Conservation (phyloP, 2,329 filamentous ascomycete genomes). For the Botryotinia calthae region DNA sequence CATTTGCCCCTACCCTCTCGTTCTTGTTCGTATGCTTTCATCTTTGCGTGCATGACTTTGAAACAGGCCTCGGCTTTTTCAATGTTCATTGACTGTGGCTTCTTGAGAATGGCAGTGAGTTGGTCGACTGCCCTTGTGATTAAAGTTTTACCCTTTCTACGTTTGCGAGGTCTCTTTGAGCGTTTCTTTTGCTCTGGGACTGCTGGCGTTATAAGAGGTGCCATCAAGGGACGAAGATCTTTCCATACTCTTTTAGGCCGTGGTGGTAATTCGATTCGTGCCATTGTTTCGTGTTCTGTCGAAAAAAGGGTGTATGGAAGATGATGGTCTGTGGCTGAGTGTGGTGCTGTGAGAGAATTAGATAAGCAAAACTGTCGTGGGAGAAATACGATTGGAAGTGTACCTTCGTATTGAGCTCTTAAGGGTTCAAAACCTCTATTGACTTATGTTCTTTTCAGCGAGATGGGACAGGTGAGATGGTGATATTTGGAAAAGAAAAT, state of each 20-base stretch:
- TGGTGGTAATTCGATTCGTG: background rate
- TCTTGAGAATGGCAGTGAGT: background rate
- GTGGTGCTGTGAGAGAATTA: background rate
- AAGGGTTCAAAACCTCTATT: background rate
- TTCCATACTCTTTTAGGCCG: background rate
- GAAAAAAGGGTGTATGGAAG: background rate
- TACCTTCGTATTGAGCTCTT: background rate
- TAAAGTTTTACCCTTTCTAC: background rate
- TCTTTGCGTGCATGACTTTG: background rate
- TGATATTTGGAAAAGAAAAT: background rate
- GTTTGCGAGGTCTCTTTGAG: background rate
- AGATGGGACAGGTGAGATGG: background rate
- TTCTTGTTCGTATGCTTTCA: background rate
- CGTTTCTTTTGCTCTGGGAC: background rate
- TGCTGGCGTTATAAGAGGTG: background rate
- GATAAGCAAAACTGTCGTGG: background rate
- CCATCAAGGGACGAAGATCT: background rate
- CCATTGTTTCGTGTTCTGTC: background rate
- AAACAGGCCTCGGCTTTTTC: background rate
- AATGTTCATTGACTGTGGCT: background rate
- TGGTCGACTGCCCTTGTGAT: background rate
- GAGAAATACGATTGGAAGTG: background rate
- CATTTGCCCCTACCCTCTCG: background rate
- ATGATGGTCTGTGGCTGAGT: background rate
- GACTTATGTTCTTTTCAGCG: background rate